Conservation (phyloP, 2,329 filamentous ascomycete genomes). For the Ustulina deusta region DNA sequence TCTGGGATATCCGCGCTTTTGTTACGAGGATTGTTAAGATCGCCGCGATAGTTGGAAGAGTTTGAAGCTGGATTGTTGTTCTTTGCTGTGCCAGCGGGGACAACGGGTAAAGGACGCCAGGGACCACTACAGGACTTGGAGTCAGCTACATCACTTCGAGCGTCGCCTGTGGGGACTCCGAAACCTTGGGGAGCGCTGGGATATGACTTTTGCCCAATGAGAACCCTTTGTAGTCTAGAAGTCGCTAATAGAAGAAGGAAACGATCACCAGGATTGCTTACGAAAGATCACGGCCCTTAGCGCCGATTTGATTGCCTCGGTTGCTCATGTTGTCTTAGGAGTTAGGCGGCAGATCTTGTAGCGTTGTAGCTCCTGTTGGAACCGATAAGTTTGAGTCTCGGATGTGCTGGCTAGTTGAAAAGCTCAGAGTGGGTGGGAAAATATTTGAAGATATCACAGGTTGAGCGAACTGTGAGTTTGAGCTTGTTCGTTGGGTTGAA, state of each 20-base stretch:
- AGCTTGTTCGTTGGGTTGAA: not conserved
- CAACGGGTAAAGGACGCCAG: slow-evolving; percentile 7
- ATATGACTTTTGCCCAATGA: not conserved
- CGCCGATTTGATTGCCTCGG: not conserved
- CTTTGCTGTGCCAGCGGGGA: not conserved
- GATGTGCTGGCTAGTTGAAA: no score
- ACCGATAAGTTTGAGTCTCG: not conserved
- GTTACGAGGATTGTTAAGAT: slow-evolving; percentile 30
- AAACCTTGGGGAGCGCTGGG: not conserved
- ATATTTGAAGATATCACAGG: not conserved
- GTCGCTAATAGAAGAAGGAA: not conserved
- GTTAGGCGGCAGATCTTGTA: not conserved
- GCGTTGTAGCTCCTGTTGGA: not conserved
- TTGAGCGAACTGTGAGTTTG: not conserved
- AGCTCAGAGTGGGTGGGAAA: not conserved
- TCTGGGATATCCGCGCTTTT: slow-evolving; percentile 27
- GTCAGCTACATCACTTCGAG: not conserved
- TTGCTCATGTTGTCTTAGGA: slow-evolving; percentile 1
- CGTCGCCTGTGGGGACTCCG: no score
- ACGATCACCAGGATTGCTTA: not conserved
- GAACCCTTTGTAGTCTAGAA: not conserved
- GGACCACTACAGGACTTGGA: not conserved
- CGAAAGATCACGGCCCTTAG: slow-evolving; percentile 16
- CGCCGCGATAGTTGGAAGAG: slow-evolving; percentile 30
- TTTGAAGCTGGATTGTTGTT: not conserved